A percentile compares a stretch with the other conserved stretches of the same genome.
phyloP scores from a whole-genome alignment of 1,284 basidiomycete species.

The Ceratobasidium papillatum region DNA sequence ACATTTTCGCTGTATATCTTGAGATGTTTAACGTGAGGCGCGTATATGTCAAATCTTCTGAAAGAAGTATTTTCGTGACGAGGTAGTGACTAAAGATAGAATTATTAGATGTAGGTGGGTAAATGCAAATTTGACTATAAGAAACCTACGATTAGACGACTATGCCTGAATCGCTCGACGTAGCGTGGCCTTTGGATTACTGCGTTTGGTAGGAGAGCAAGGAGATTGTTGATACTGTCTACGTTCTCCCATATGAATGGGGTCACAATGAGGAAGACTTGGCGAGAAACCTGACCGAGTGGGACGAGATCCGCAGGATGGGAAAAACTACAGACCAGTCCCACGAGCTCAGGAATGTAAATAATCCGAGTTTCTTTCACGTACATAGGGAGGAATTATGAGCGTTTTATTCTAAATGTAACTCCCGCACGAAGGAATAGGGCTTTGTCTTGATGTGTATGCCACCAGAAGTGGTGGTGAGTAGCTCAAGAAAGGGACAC shows the following conservation, averaged over 20 bases:
- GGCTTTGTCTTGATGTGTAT: too few species aligned
- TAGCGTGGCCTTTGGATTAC: not conserved
- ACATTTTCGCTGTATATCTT: not conserved
- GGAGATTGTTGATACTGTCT: not conserved
- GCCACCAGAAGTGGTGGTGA: too few species aligned
- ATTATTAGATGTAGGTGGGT: not conserved
- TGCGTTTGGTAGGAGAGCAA: not conserved
- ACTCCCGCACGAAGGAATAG: too few species aligned
- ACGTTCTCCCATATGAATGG: slow-evolving; percentile 3
- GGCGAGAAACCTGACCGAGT: not conserved
- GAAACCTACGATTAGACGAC: not conserved
- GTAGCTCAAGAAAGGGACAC: not conserved
- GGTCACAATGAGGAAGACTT: not conserved
- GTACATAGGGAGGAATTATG: too few species aligned
- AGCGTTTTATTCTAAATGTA: too few species aligned
- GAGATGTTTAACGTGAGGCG: not conserved
- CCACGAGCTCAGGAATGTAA: not conserved
- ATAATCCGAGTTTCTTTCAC: not conserved
- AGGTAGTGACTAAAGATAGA: not conserved
- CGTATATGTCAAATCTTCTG: not conserved
- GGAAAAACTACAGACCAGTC: not conserved
- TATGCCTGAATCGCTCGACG: not conserved
- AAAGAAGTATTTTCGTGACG: not conserved
- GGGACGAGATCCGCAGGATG: not conserved
- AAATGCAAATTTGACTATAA: not conserved